Conservation (phyloP, 352 stramenopile genomes). For the Pythium pyrilobum region DNA sequence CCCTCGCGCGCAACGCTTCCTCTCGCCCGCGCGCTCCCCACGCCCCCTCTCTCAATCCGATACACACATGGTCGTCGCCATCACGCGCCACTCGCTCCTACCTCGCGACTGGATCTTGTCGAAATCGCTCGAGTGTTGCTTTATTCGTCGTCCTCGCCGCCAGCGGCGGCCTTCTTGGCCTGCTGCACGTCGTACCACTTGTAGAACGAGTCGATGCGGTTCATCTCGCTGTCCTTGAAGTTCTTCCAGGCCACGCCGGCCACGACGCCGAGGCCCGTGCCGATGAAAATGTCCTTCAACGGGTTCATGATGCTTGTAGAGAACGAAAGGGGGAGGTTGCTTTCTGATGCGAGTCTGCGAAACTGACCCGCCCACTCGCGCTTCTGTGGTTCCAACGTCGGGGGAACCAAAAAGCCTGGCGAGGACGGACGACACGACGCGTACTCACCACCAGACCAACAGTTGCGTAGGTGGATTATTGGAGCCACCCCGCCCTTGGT, state of each 20-base stretch:
- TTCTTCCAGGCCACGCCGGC: constrained; percentile 55
- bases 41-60: too few species aligned
- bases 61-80: too few species aligned
- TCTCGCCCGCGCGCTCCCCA: too few species aligned
- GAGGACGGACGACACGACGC: constrained; percentile 12
- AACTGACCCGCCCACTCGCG: constrained; percentile 3
- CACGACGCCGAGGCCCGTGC: constrained; percentile 52
- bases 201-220: constrained; percentile 77
- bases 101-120: constrained; percentile 5
- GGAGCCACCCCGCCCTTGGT: too few species aligned
- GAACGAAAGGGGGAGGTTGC: background rate
- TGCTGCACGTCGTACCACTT: constrained; percentile 76
- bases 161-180: constrained; percentile 45
- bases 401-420: background rate
- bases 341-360: constrained; percentile 19
- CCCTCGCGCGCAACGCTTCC: too few species aligned
- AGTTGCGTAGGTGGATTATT: too few species aligned
- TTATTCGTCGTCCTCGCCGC: constrained; percentile 39
- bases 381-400: constrained; percentile 25
- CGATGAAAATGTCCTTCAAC: constrained; percentile 79
- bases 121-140: constrained; percentile 11
- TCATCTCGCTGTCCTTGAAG: constrained; percentile 62
- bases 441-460: constrained; percentile 16
- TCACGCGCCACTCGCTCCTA: too few species aligned
- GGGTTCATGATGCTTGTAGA: constrained; percentile 62